Conservation (phyloP, 306 rosid genomes). For the Quercus dentata region DNA sequence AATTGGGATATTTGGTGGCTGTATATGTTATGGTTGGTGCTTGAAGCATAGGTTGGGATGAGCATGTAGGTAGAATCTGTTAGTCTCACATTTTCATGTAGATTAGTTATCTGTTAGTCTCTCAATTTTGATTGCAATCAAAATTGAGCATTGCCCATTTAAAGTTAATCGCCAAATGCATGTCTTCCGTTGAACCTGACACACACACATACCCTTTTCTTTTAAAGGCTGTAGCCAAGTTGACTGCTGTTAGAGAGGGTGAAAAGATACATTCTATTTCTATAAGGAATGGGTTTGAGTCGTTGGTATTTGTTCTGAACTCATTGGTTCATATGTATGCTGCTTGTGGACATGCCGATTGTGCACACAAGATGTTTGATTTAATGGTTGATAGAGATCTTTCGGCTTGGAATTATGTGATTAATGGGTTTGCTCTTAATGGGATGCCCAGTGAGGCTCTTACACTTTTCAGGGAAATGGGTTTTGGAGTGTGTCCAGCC, state of each 20-base stretch:
- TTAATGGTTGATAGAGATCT: slow-evolving; percentile 40
- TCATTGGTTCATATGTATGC: slow-evolving; percentile 52
- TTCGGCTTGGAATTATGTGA: slow-evolving; percentile 53
- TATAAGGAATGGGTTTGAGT: slow-evolving; percentile 42
- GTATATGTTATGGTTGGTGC: slow-evolving; percentile 12
- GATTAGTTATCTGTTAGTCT: background rate
- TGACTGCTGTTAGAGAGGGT: slow-evolving; percentile 39
- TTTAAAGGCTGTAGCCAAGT: slow-evolving; percentile 48
- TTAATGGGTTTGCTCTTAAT: slow-evolving; percentile 51
- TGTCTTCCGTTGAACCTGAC: slow-evolving; percentile 38
- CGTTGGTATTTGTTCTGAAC: slow-evolving; percentile 50
- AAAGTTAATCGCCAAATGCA: slow-evolving; percentile 30
- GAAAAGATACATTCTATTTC: slow-evolving; percentile 41
- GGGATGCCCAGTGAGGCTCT: slow-evolving; percentile 58
- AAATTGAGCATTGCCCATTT: background rate
- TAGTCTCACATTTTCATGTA: background rate
- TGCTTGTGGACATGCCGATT: slow-evolving; percentile 40
- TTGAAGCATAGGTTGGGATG: background rate
- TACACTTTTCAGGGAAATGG: slow-evolving; percentile 49
- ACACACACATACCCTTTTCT: slow-evolving; percentile 59
- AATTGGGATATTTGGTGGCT: slow-evolving; percentile 25
- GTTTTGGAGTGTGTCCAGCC: slow-evolving; percentile 35
- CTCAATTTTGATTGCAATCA: background rate
- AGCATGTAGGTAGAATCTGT: background rate
- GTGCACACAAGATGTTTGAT: slow-evolving; percentile 49